Conservation (phyloP, 2,329 filamentous ascomycete genomes). For the Neoarthrinium moseri region DNA sequence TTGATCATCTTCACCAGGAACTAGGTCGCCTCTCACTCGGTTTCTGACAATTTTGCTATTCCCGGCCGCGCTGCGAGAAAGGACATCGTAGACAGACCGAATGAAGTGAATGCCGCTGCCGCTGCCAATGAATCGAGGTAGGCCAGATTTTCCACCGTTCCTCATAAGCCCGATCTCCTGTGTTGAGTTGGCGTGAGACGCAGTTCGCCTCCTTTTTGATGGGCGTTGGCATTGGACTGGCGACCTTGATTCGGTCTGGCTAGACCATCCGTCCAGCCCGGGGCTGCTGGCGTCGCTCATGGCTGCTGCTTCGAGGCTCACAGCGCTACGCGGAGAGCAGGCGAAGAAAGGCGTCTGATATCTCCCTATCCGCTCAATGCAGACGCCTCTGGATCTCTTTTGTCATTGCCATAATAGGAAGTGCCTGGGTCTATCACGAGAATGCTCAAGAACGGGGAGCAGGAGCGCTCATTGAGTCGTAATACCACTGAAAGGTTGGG, state of each 20-base stretch:
- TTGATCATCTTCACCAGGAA: conserved; percentile 58
- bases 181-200: background rate
- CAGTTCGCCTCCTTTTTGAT: conserved; percentile 2
- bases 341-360: background rate
- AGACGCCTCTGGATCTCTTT: no score
- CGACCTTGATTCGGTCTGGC: background rate
- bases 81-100: conserved; percentile 49
- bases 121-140: conserved; percentile 55
- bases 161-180: conserved; percentile 44
- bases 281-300: background rate
- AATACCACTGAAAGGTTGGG: no score
- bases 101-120: conserved; percentile 61
- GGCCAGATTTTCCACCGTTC: conserved; percentile 41
- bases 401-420: no score
- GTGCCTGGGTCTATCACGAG: no score
- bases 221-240: background rate
- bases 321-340: no score
- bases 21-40: conserved; percentile 37
- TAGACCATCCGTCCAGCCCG: conserved; percentile 3
- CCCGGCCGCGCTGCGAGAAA: conserved; percentile 30
- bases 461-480: no score
- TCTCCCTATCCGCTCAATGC: no score
- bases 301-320: no score
- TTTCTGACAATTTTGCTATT: conserved; percentile 28
- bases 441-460: no score